Conservation (phyloP, 2,329 filamentous ascomycete species). For the Diaporthe velutina region DNA sequence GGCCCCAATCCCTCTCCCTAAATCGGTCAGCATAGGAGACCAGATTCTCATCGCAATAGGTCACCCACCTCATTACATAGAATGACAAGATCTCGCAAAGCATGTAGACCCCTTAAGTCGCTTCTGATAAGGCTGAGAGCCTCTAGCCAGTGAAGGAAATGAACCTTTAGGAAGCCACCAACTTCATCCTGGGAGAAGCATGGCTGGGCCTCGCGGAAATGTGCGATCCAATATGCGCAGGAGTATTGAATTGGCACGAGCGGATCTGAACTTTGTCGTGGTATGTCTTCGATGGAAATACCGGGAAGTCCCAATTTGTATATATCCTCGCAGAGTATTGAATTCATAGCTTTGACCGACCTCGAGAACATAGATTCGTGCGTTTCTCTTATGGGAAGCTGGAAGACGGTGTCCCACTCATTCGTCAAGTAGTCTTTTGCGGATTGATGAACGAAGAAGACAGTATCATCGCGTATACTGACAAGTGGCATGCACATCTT, state of each 20-base stretch:
- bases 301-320: not conserved
- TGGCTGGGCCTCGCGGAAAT: not conserved
- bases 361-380: not conserved
- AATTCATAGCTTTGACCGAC: not conserved
- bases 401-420: no score
- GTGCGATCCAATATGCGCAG: not conserved
- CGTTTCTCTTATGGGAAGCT: not conserved
- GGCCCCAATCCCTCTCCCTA: rapidly evolving
- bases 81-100: not conserved
- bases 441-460: conserved; percentile 27
- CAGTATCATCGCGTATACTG: not conserved
- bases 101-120: not conserved
- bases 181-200: not conserved
- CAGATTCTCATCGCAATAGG: not conserved
- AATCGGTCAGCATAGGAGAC: no score
- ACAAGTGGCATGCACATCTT: not conserved
- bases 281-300: not conserved
- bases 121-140: not conserved
- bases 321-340: not conserved
- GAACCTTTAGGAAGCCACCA: not conserved
- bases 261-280: not conserved
- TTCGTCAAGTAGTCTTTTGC: conserved; percentile 8
- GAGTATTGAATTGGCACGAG: not conserved
- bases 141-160: not conserved
- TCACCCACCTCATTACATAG: no score